These are phyloP conservation scores for Acrocalymma vagum DNA, from an alignment of 2,329 filamentous ascomycete species.

Conservation along the genomic window DNA sequence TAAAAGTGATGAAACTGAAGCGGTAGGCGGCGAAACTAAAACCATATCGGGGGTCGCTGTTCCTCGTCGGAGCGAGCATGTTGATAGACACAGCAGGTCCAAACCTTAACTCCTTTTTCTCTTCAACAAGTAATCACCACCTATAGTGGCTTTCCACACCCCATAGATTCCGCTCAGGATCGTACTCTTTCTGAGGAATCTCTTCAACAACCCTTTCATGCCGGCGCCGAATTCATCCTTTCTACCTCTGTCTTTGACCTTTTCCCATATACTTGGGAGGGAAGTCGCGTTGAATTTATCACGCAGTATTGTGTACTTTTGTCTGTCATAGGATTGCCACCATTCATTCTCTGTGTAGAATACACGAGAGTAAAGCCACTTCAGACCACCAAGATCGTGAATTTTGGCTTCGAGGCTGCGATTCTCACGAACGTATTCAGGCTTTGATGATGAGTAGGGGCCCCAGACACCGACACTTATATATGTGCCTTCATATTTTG, in stretches of 20 bases:
- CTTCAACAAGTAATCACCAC: slow-evolving; percentile 41
- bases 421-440: slow-evolving; percentile 74
- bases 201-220: slow-evolving; percentile 30
- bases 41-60: no score
- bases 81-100: no score
- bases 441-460: slow-evolving; percentile 66
- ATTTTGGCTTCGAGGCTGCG: slow-evolving; percentile 75
- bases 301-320: slow-evolving; percentile 70
- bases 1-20: no score
- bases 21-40: no score
- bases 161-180: slow-evolving; percentile 51
- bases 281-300: slow-evolving; percentile 68
- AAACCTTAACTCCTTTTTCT: slow-evolving; percentile 24
- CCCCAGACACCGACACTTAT: slow-evolving; percentile 74
- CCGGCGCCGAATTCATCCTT: slow-evolving; percentile 25
- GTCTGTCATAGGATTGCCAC: slow-evolving; percentile 68
- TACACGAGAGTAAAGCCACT: slow-evolving; percentile 88
- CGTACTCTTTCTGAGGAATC: slow-evolving; percentile 32
- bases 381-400: slow-evolving; percentile 75
- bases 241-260: slow-evolving; percentile 57
- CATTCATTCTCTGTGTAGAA: slow-evolving; percentile 81
- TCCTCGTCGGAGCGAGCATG: no score
- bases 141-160: slow-evolving; percentile 43
- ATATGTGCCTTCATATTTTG: slow-evolving; percentile 27
- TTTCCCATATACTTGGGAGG: slow-evolving; percentile 75